Conservation (phyloP, 2,329 filamentous ascomycete species). For the Colletotrichum sp. region DNA sequence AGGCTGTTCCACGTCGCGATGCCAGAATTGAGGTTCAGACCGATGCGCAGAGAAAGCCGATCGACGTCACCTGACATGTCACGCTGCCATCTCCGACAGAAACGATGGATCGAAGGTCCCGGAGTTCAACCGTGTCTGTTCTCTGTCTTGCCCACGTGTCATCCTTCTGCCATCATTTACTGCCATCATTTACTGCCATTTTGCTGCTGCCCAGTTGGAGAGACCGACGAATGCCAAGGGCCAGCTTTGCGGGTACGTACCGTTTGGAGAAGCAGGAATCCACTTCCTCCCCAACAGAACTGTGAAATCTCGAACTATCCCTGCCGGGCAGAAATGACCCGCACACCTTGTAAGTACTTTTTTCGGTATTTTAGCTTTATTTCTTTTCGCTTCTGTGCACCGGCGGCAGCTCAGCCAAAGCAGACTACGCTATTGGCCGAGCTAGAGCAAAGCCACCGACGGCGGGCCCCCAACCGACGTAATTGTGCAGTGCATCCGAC, state of each 20-base stretch:
- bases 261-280: background rate
- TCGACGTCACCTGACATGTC: background rate
- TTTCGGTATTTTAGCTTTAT: background rate
- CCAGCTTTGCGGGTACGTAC: background rate
- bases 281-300: constrained; percentile 19
- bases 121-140: background rate
- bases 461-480: background rate
- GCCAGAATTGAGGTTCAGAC: background rate
- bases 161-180: background rate
- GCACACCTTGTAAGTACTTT: background rate
- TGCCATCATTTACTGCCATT: background rate
- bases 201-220: background rate
- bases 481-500: constrained; percentile 9
- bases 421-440: background rate
- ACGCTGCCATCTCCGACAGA: background rate
- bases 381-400: background rate
- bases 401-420: background rate
- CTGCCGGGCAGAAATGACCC: constrained; percentile 14
- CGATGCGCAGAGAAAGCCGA: background rate
- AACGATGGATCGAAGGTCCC: background rate
- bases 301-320: constrained; percentile 10
- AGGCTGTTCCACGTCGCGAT: background rate
- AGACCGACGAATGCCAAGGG: background rate
- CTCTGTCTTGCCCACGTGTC: background rate
- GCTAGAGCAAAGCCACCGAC: background rate